Evolutionary conservation across 768 basidiomycete genomes (phyloP), one percentile per base, ranked within the genome.

Genomic region (Pleurotus eryngii): DNA sequence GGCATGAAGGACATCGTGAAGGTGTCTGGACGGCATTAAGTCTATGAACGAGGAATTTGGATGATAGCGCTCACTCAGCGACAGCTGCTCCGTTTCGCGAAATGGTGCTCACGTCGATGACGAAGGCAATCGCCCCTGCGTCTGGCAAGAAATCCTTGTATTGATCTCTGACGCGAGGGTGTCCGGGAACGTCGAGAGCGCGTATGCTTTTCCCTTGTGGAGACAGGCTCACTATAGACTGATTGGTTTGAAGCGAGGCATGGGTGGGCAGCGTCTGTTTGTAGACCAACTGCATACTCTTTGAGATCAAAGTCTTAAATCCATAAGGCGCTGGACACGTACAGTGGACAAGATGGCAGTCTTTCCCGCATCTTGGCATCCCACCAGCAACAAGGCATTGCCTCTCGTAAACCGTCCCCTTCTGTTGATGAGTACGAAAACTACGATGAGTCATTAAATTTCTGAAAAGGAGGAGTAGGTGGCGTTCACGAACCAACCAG

Each of bases 151-250:
- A 71, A 42, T 92, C 89, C 48, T 71, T 73, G 65, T 91, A 89
- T 64, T 91, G 89, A 63, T 81, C 81, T 27, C 90, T 73, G 56
- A 94, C 80, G 42, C 92, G 81, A 8, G 91, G 88, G 68, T 94
- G 92, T n/a, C 92, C 92, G 6, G 92, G 92, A 42, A 94, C 72
- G 68, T 94, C 92, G 15, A 92, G 74, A 11, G 89, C 70, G 40
- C 76, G 80, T 46, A 88, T 66, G 12, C 70, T 65, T 62, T 79
- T 75, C 2, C 73, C 60, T 5, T 70, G 66, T 2, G 78, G 66
- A n/a, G 39, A 30, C n/a, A 86, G 62, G 4, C 70, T 58, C 35
- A 86, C 67, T 4, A 76, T 61, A 3, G 82, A 79, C 0, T 77
- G 71, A 67, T 91, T 94, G 4, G 79, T 77, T 68, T 94, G 92